phyloP scores from a whole-genome alignment of 2,329 filamentous ascomycete genomes.

The Tolypocladium pustulatum region DNA sequence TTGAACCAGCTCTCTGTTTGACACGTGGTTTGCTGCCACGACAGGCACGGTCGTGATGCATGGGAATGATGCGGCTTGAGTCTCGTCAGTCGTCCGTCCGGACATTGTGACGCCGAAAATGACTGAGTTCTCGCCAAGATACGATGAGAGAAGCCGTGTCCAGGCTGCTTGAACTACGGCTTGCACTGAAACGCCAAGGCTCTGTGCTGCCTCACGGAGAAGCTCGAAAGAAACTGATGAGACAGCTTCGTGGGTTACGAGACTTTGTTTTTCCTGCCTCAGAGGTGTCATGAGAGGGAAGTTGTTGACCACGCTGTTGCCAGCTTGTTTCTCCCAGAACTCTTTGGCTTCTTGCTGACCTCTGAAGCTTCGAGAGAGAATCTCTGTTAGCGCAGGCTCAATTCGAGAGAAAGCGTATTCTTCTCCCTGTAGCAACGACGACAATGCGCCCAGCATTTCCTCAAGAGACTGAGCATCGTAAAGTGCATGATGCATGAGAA shows the following conservation, averaged over 20 bases:
- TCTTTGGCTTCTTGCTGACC: conserved; percentile 23
- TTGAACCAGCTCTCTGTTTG: conserved; percentile 46
- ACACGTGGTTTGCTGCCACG: conserved; percentile 41
- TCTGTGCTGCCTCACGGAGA: conserved; percentile 46
- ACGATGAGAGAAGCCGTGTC: conserved; percentile 63
- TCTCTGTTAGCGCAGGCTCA: conserved; percentile 26
- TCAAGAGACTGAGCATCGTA: conserved; percentile 74
- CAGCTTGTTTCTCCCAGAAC: conserved; percentile 55
- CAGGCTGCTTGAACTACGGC: conserved; percentile 68
- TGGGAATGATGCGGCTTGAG: conserved; percentile 56
- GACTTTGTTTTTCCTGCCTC: conserved; percentile 20
- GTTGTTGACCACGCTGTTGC: conserved; percentile 47
- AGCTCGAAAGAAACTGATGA: conserved; percentile 28
- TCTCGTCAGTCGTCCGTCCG: conserved; percentile 54
- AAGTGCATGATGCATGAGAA: conserved; percentile 64
- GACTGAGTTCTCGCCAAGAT: conserved; percentile 63
- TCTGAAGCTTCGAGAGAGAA: conserved; percentile 24
- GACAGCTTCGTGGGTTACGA: conserved; percentile 20
- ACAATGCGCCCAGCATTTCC: conserved; percentile 51
- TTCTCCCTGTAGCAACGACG: conserved; percentile 12
- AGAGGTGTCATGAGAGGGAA: conserved; percentile 70
- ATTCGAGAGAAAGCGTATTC: conserved; percentile 11
- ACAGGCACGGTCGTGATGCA: conserved; percentile 76
- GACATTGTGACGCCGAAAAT: conserved; percentile 76
- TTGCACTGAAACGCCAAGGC: conserved; percentile 61